Evolutionary conservation across 2,329 filamentous ascomycete genomes (phyloP).

Genomic region (Erysiphe neolycopersici): DNA sequence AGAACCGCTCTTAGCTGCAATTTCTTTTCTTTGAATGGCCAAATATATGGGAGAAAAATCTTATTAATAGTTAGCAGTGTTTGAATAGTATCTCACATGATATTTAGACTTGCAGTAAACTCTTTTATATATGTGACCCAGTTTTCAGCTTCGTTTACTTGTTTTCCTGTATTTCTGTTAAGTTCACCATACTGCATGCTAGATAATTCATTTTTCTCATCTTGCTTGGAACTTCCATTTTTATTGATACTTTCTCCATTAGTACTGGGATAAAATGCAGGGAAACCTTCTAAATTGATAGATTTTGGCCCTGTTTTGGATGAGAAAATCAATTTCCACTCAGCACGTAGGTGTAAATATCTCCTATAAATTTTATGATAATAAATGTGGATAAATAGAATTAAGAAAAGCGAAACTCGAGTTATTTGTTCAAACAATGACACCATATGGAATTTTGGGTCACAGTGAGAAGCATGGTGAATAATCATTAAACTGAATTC

Average conservation of each 20-base stretch:
- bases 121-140: slow-evolving; percentile 55
- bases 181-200: slow-evolving; percentile 11
- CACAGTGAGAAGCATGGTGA: background rate
- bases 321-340: background rate
- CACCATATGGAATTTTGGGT: background rate
- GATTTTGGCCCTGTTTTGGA: background rate
- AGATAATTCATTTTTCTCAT: background rate
- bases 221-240: background rate
- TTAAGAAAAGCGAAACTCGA: background rate
- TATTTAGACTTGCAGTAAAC: slow-evolving; percentile 24
- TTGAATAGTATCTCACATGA: background rate
- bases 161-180: slow-evolving; percentile 34
- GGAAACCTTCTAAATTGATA: background rate
- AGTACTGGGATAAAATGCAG: background rate
- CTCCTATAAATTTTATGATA: background rate
- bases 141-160: slow-evolving; percentile 45
- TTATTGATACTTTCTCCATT: background rate
- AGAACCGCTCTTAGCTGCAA: slow-evolving; percentile 55
- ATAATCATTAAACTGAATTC: background rate
- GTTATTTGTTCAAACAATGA: background rate
- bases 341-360: background rate
- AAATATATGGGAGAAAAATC: slow-evolving; percentile 85
- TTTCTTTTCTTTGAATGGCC: slow-evolving; percentile 56
- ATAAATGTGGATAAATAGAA: background rate
- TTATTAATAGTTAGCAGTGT: background rate